Conservation (phyloP, 106 monocot genomes). For the Narthecium ossifragum region DNA sequence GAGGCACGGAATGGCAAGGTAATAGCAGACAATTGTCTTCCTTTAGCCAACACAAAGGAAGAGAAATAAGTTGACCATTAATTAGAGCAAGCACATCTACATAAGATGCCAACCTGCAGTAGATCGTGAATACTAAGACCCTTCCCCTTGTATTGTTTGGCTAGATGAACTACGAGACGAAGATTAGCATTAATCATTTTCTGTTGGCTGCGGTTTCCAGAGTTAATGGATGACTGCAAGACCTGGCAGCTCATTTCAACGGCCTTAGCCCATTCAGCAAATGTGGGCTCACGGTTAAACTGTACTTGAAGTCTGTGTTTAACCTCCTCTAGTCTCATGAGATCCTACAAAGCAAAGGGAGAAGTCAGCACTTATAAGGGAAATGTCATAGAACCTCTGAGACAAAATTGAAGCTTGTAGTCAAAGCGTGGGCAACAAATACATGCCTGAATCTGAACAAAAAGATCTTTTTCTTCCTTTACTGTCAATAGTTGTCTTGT, state of each 20-base stretch:
- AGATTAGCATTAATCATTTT: conserved; percentile 80
- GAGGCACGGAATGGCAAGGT: too few species aligned
- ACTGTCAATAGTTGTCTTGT: conserved; percentile 63
- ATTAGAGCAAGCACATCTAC: too few species aligned
- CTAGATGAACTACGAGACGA: conserved; percentile 79
- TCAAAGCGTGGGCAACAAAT: not conserved
- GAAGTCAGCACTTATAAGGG: not conserved
- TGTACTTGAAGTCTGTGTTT: conserved; percentile 51
- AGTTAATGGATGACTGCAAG: conserved; percentile 45
- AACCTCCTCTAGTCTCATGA: conserved; percentile 67
- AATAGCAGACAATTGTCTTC: too few species aligned
- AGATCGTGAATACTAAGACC: conserved; percentile 78
- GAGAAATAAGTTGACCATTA: too few species aligned
- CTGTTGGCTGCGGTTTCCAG: conserved; percentile 56
- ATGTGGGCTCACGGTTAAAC: conserved; percentile 71
- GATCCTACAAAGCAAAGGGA: conserved; percentile 31
- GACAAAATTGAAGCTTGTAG: not conserved
- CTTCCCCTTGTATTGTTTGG: conserved; percentile 77
- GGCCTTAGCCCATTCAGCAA: conserved; percentile 69
- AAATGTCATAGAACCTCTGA: not conserved
- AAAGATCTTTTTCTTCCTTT: conserved; percentile 67
- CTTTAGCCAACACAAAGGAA: too few species aligned
- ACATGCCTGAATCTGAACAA: conserved; percentile 67
- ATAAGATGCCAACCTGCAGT: conserved; percentile 53
- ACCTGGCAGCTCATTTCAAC: conserved; percentile 59